These are phyloP conservation scores for Sclerospora graminicola DNA, from an alignment of 352 stramenopile genomes.

Conservation along the genomic window DNA sequence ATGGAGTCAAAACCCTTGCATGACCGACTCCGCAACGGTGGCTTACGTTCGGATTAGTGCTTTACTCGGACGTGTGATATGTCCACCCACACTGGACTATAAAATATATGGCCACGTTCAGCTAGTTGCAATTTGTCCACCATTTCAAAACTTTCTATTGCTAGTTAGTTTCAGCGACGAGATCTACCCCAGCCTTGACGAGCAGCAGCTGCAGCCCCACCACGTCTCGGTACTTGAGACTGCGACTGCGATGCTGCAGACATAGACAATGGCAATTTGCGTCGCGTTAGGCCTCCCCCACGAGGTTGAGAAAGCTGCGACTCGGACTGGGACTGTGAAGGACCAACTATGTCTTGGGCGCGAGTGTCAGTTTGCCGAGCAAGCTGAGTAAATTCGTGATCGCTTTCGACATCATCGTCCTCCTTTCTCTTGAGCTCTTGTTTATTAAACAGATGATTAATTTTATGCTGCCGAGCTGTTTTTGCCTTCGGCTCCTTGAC, in stretches of 20 bases:
- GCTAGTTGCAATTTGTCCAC: background rate
- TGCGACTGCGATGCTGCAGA: conserved; percentile 40
- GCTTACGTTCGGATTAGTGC: no score
- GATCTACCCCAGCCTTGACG: conserved; percentile 63
- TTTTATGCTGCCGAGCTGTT: conserved; percentile 38
- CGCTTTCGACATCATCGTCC: conserved; percentile 60
- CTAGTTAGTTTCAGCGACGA: conserved; percentile 24
- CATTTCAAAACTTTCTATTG: conserved; percentile 1
- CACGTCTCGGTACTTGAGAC: conserved; percentile 16
- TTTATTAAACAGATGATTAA: conserved; percentile 45
- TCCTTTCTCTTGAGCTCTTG: conserved; percentile 18
- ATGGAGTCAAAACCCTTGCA: no score
- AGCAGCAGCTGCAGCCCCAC: conserved; percentile 11
- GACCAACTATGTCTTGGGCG: conserved; percentile 10
- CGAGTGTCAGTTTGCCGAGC: conserved; percentile 6
- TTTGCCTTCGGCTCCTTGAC: conserved; percentile 16
- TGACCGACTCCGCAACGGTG: no score
- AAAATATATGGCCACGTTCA: conserved; percentile 10
- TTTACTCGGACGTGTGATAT: no score
- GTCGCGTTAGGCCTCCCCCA: conserved; percentile 22
- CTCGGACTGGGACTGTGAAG: conserved; percentile 31
- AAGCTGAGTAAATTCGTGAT: conserved; percentile 55
- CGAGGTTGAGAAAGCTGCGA: conserved; percentile 25
- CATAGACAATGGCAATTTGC: conserved; percentile 71
- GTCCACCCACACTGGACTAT: no score